These are phyloP conservation scores for Xylaria digitata DNA, from an alignment of 2,329 filamentous ascomycete genomes.

Conservation along the genomic window DNA sequence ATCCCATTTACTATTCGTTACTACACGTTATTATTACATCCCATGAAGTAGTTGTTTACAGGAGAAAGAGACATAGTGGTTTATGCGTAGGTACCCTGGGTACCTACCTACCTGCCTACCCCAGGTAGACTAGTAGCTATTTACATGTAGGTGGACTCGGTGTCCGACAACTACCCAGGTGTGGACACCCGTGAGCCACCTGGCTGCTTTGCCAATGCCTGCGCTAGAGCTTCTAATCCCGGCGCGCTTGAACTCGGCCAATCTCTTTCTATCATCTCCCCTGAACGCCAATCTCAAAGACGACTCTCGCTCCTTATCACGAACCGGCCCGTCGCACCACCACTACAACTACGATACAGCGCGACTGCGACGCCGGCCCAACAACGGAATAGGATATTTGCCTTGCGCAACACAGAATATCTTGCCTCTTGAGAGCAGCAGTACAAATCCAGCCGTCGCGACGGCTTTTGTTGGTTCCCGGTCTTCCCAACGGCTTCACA, in stretches of 20 bases:
- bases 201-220: slow-evolving; percentile 35
- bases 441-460: slow-evolving; percentile 40
- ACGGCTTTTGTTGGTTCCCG: slow-evolving; percentile 40
- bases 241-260: slow-evolving; percentile 36
- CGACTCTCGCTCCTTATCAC: slow-evolving; percentile 23
- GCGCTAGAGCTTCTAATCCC: slow-evolving; percentile 24
- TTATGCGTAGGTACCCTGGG: not conserved
- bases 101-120: not conserved
- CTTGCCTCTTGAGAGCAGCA: slow-evolving; percentile 1
- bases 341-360: slow-evolving; percentile 13
- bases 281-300: slow-evolving; percentile 30
- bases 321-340: slow-evolving; percentile 18
- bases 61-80: not conserved
- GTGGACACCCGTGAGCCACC: slow-evolving; percentile 18
- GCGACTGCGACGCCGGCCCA: slow-evolving; percentile 9
- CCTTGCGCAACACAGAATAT: not conserved
- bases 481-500: slow-evolving; percentile 51
- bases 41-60: slow-evolving; percentile 5
- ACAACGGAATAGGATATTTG: not conserved
- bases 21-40: not conserved
- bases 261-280: slow-evolving; percentile 36
- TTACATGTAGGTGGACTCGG: too few species aligned
- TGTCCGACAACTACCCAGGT: not conserved
- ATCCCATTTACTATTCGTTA: not conserved
- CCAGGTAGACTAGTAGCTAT: too few species aligned